Evolutionary conservation across 1,284 basidiomycete species (phyloP), one percentile per base, ranked within the genome.

Genomic region (Ganoderma multipileum): DNA sequence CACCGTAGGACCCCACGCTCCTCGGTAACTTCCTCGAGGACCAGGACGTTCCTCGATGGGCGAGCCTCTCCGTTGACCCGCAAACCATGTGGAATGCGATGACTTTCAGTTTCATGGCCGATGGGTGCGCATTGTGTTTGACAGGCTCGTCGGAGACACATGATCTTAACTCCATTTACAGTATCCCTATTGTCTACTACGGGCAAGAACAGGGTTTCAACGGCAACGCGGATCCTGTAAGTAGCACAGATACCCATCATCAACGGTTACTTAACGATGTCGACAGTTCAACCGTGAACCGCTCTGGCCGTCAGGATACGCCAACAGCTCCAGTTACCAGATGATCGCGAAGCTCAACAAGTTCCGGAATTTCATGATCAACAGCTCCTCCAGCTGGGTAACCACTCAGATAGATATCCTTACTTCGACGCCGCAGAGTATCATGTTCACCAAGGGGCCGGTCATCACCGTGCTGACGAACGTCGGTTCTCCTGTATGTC

Each of bases 381-480:
- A 86, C 77, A 71, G 66, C 61, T 83, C 81, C 33, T 86, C 87
- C 8, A 82, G 85, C 66, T 95, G 92, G 89, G 78, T 88, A 9
- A 83, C 86, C 41, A 84, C 88, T 60, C 80, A 83, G 44, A 84
- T 87, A 39, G 77, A 88, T 71, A 85, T 95, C 36, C 79, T 95
- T 28, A 83, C 86, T 18, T 78, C 82, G n/a, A 87, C 87, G 44
- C 75, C 82, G 14, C 80, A 87, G 69, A 89, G 90, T 59, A 82
- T 95, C 23, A 91, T 89, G 6, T 84, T 95, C 71, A 85, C 88
- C 77, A 95, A 94, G 77, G 94, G 93, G 12, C 82, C 86, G 28
- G 83, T 94, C 7, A 80, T 95, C 63, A 85, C 88, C 16, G 82
- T 94, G 39, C 74, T 94, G 73, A 95, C 93, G 23, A 95, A 93